phyloP scores from a whole-genome alignment of 192 early-diverging fungal genomes.

The Coemansia guatemalensis region DNA sequence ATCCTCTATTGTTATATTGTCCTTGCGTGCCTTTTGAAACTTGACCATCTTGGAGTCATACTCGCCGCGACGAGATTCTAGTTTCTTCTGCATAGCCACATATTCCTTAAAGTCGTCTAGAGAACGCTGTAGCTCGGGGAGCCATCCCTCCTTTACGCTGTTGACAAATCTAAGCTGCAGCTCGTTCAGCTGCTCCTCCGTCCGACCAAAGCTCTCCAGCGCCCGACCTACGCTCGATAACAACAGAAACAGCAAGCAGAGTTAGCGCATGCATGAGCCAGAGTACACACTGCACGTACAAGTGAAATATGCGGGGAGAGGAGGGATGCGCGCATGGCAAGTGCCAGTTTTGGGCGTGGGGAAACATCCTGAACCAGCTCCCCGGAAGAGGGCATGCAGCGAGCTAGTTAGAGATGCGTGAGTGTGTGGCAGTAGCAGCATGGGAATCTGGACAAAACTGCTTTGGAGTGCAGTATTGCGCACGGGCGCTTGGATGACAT shows the following conservation, averaged over 20 bases:
- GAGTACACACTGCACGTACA: neutral
- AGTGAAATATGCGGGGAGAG: neutral
- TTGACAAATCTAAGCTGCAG: slow-evolving; percentile 51
- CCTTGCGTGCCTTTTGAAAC: slow-evolving; percentile 89
- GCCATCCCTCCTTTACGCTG: slow-evolving; percentile 57
- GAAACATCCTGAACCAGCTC: neutral
- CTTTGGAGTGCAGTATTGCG: too few relatives aligned
- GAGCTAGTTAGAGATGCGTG: too few relatives aligned
- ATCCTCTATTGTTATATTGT: slow-evolving; percentile 87
- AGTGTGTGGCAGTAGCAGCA: too few relatives aligned
- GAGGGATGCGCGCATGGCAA: neutral
- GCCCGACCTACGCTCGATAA: slow-evolving; percentile 42
- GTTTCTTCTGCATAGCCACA: slow-evolving; percentile 74
- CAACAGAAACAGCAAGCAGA: neutral
- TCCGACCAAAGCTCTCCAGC: slow-evolving; percentile 56
- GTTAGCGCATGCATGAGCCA: neutral
- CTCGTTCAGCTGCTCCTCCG: slow-evolving; percentile 49
- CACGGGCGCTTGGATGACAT: too few relatives aligned
- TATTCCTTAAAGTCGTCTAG: slow-evolving; percentile 57
- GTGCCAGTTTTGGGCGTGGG: neutral
- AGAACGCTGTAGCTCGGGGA: slow-evolving; percentile 48
- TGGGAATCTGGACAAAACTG: too few relatives aligned
- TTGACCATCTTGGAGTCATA: slow-evolving; percentile 90
- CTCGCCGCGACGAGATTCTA: slow-evolving; percentile 84
- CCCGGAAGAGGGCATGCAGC: too few relatives aligned